These are phyloP conservation scores for Trichosanthes truncata DNA, from an alignment of 306 rosid species.

Conservation along the genomic window DNA sequence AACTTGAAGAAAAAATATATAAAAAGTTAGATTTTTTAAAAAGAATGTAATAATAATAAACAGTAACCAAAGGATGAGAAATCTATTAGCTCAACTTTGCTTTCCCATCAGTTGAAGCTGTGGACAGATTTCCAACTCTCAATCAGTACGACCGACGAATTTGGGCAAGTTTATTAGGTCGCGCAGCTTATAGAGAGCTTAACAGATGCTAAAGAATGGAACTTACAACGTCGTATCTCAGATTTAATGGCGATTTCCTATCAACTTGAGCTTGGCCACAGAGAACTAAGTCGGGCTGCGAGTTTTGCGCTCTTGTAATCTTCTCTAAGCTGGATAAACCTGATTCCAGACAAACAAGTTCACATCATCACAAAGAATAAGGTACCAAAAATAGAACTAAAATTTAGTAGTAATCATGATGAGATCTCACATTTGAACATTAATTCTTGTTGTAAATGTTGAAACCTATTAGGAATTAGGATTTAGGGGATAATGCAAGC, in stretches of 20 bases:
- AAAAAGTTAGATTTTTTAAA: neutral
- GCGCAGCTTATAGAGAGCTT: too few species aligned
- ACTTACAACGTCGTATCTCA: neutral
- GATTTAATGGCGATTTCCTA: neutral
- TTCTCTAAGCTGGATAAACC: conserved; percentile 87
- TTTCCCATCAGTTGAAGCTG: neutral
- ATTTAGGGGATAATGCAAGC: too few species aligned
- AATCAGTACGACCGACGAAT: neutral
- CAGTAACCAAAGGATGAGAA: neutral
- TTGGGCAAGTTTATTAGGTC: too few species aligned
- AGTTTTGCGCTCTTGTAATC: conserved; percentile 94
- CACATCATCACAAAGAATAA: neutral
- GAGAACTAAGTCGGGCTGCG: conserved; percentile 69
- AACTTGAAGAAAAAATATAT: neutral
- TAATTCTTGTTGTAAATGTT: neutral
- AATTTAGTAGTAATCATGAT: neutral
- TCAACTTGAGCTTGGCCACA: conserved; percentile 55
- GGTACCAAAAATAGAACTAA: neutral
- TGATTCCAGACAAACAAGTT: conserved; percentile 23
- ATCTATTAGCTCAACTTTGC: neutral
- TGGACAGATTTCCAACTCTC: neutral
- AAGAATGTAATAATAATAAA: neutral
- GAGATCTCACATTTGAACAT: neutral
- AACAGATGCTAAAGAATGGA: neutral
- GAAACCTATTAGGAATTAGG: too few species aligned